A percentile compares a stretch with the other conserved stretches of the same genome.
phyloP scores from a whole-genome alignment of 2,329 filamentous ascomycete genomes.

The Colletotrichum orchidophilum region DNA sequence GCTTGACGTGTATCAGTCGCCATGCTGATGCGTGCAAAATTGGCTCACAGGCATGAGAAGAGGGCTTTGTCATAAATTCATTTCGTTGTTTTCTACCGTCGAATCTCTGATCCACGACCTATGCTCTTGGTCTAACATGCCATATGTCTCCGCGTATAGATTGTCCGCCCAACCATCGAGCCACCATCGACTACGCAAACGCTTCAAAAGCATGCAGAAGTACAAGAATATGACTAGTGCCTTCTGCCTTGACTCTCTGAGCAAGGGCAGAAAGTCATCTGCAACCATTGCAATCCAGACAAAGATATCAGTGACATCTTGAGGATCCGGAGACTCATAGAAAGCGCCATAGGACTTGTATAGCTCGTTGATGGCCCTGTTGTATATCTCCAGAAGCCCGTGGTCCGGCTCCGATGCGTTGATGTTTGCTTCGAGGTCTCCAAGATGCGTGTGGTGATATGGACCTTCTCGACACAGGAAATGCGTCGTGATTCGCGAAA shows the following conservation, averaged over 20 bases:
- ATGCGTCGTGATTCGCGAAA: constrained; percentile 21
- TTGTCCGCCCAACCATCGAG: constrained; percentile 46
- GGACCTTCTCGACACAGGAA: constrained; percentile 26
- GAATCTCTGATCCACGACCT: constrained; percentile 43
- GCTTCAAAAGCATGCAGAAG: constrained; percentile 45
- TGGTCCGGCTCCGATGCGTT: constrained; percentile 20
- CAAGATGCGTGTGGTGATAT: constrained; percentile 36
- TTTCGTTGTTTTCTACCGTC: constrained; percentile 2
- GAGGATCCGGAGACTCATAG: constrained; percentile 26
- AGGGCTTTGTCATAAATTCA: neutral
- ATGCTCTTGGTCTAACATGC: constrained; percentile 47
- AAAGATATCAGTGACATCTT: constrained; percentile 50
- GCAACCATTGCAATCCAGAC: constrained; percentile 49
- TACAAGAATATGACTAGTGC: constrained; percentile 46
- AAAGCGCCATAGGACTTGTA: constrained; percentile 43
- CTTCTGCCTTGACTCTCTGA: constrained; percentile 40
- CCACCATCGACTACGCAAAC: constrained; percentile 46
- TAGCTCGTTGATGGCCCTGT: constrained; percentile 44
- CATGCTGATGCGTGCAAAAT: neutral
- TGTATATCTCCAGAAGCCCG: constrained; percentile 39
- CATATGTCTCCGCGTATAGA: constrained; percentile 43
- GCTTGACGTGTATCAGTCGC: neutral
- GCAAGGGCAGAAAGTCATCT: constrained; percentile 46
- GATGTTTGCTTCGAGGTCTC: constrained; percentile 38
- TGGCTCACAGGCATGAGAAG: neutral